phyloP scores from a whole-genome alignment of 305 asterid species.

The Withania somnifera region DNA sequence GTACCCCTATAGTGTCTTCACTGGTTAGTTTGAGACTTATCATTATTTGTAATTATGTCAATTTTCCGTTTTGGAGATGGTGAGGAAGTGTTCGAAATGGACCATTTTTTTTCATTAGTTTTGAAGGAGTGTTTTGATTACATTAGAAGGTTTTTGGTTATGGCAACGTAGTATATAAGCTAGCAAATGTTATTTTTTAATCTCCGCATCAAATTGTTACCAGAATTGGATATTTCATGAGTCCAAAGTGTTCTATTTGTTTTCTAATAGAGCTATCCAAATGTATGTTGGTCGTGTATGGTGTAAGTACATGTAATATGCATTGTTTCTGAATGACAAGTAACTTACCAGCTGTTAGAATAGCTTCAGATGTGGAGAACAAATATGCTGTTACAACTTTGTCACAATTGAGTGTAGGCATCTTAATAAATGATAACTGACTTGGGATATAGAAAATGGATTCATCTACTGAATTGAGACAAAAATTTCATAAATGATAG shows the following conservation, averaged over 20 bases:
- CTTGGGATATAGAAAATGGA: not conserved
- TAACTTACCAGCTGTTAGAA: not conserved
- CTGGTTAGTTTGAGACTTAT: constrained; percentile 37
- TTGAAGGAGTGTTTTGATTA: not conserved
- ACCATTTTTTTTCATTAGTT: not conserved
- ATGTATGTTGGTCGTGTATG: not conserved
- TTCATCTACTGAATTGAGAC: not conserved
- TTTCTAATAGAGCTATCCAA: not conserved
- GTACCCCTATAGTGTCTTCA: constrained; percentile 51
- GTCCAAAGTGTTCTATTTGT: not conserved
- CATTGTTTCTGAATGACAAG: not conserved
- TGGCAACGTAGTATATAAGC: not conserved
- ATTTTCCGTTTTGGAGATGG: not conserved
- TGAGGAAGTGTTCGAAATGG: not conserved
- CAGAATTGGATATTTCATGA: not conserved
- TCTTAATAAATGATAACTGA: not conserved
- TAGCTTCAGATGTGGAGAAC: not conserved
- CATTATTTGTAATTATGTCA: not conserved
- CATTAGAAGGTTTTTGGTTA: not conserved
- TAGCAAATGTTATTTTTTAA: not conserved
- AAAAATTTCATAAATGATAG: no score
- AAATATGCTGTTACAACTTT: not conserved
- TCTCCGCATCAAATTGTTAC: not conserved
- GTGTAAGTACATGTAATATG: not conserved
- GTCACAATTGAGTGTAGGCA: not conserved